Percentiles rank a stretch among this genome's conserved stretches.
Conservation (phyloP, 2,329 filamentous ascomycete genomes). For the Emergomyces africanus region DNA sequence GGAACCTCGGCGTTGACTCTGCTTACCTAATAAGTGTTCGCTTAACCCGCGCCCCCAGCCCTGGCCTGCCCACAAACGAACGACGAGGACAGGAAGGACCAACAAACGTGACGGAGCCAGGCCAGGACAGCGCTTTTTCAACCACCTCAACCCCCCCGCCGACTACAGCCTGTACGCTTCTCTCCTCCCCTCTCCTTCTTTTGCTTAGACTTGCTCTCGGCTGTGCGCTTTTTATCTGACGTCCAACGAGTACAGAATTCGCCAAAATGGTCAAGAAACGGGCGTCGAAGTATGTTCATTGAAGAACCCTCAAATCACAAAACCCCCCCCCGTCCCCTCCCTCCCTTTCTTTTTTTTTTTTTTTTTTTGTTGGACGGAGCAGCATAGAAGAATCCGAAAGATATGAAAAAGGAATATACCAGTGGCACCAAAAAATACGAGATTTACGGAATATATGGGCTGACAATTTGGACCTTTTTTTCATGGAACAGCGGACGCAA, state of each 20-base stretch:
- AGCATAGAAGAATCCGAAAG: not conserved
- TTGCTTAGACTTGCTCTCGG: not conserved
- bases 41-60: conserved; percentile 4
- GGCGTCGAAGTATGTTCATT: conserved; percentile 52
- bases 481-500: conserved; percentile 65
- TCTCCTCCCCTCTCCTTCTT: not conserved
- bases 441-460: not conserved
- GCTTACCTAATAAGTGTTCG: not conserved
- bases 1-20: not conserved
- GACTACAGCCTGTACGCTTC: conserved; percentile 2
- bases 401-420: not conserved
- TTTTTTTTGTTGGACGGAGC: not conserved
- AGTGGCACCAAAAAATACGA: not conserved
- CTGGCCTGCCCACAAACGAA: conserved; percentile 4
- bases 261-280: conserved; percentile 65
- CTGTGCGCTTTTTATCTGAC: conserved; percentile 1
- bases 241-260: conserved; percentile 15
- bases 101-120: not conserved
- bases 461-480: conserved; percentile 4
- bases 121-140: not conserved
- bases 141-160: conserved; percentile 1
- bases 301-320: conserved; percentile 11
- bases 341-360: too few relatives aligned
- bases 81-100: not conserved
- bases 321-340: too few relatives aligned